Base-by-base conservation (phyloP, 139 green algal species). In the Mesotaenium endlicherianum region DNA sequence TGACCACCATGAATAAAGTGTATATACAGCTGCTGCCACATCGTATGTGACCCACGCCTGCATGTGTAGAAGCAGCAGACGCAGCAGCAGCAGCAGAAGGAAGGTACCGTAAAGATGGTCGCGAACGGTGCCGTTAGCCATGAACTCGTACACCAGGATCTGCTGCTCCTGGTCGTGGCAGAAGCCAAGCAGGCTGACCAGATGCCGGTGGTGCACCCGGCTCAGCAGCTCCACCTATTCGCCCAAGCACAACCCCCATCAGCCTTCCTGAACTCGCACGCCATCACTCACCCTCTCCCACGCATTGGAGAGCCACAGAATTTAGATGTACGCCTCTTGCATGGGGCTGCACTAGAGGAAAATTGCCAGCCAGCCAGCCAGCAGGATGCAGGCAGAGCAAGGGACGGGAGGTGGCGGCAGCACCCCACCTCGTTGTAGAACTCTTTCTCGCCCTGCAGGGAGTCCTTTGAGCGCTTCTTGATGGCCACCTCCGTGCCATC, bases 141-240 rank as follows among this genome's bases (percentile, higher is more conserved):
- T 85, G 70, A 80, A 85, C 31, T 85, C 79, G 70, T 85, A 85
- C 38, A 85, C 79, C 8, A 85, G 44, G 2, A 79, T 79, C 1
- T 79, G 79, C 41, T 85, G 38, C 41, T 67, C 79, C 40, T 50
- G 34, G 47, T 85, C 79, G 6, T 34, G 39, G 38, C 79, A 85
- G 55, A 80, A 85, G 50, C 79, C 79, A 17, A 85, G 17, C 31
- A 85, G 44, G 26, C 47, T 64, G 20, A 85, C 79, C 14, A 85
- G 67, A 31, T 85, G 79, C 1, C 67, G 41, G 41, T 85, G 79
- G 31, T 85, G 79, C 38, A 85, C 79, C n/a, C 77, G 77, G 20
- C 53, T 77, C 20, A 84, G 77, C 36, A 84, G 77, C 68, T 84
- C 77, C 77, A 84, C 77, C 77, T 84, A 36, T 0, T 41, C 20